Evolutionary conservation across 768 basidiomycete species (phyloP), one percentile per base, ranked within the genome.

Genomic region (Guyanaporus albipodus): DNA sequence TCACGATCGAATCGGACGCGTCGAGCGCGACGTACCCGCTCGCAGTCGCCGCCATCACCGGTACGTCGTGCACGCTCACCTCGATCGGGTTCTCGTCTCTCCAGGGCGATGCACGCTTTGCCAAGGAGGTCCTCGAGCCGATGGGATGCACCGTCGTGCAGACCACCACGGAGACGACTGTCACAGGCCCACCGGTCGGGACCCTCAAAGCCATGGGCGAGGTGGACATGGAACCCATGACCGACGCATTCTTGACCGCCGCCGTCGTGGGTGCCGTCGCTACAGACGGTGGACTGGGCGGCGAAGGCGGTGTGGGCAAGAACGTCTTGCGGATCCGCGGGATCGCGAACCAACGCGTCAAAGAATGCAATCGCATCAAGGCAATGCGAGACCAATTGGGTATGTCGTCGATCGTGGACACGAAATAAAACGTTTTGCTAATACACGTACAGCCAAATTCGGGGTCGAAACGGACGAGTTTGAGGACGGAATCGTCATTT

Each of bases 151-250:
- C 71, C 14, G 95, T 99, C 41, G 74, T 80, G 4, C 96, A 99
- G 71, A 94, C 93, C 0, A 79, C 74, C 22, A 85, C 80, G 0
- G 84, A 87, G 65, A 98, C 95, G 8, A 96, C 91, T 9, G 96
- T 98, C 27, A 83, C 79, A 0, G 96, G 96, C 0, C 95, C 95
- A 4, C 84, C 88, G 0, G 76, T 99, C 39, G 83, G 83, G 54
- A 88, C 88, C 2, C 76, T 96, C 40, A 89, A 87, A 42, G 46
- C 56, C 0, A 53, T 59, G 45, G 63, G 63, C 9, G 78, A 84
- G 56, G 82, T 97, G 18, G 91, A 98, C 63, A 98, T 98, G 96
- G 92, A 96, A 67, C 84, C 86, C n/a, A 98, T 99, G 96, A 99
- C 96, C 7, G 96, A 99, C 64, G 96, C 95, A 18, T 99, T 99